A percentile compares a stretch with the other conserved stretches of the same genome.
Conservation (phyloP, 225 moss, liverwort and hornwort genomes). For the Pleurozium schreberi region DNA sequence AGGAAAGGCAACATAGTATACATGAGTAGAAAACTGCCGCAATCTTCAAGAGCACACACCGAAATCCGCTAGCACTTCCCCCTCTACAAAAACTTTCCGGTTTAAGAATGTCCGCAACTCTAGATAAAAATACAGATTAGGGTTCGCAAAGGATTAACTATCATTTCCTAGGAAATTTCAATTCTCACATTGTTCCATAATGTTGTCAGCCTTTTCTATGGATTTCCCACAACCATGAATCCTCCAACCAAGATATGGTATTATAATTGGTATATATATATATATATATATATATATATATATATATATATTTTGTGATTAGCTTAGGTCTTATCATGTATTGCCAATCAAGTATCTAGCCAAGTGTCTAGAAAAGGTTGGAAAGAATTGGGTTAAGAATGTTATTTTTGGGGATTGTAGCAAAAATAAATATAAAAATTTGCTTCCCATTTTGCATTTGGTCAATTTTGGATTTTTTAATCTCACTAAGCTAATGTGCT, state of each 20-base stretch:
- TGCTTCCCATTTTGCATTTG: too few species aligned
- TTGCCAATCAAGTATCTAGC: rapidly evolving
- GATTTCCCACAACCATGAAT: too few species aligned
- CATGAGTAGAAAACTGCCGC: not conserved
- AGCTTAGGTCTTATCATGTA: not conserved
- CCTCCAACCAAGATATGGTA: too few species aligned
- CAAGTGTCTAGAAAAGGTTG: rapidly evolving
- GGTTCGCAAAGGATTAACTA: too few species aligned
- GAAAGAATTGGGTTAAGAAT: rapidly evolving
- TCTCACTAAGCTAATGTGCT: rapidly evolving
- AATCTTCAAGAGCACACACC: not conserved
- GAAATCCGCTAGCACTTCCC: not conserved
- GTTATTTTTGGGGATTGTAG: rapidly evolving
- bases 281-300: not conserved
- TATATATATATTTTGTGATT: not conserved
- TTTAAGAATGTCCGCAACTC: not conserved
- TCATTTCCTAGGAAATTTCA: too few species aligned
- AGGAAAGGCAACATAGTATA: not conserved
- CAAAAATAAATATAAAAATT: not conserved
- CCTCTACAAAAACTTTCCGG: not conserved
- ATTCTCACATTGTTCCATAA: rapidly evolving
- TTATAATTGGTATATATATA: not conserved
- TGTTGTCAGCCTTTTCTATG: rapidly evolving
- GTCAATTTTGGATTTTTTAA: not conserved
- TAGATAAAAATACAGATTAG: not conserved